Percentiles rank a stretch among this genome's conserved stretches.
Evolutionary conservation across 768 basidiomycete genomes (phyloP).

Genomic region (Polyporus arcularius): DNA sequence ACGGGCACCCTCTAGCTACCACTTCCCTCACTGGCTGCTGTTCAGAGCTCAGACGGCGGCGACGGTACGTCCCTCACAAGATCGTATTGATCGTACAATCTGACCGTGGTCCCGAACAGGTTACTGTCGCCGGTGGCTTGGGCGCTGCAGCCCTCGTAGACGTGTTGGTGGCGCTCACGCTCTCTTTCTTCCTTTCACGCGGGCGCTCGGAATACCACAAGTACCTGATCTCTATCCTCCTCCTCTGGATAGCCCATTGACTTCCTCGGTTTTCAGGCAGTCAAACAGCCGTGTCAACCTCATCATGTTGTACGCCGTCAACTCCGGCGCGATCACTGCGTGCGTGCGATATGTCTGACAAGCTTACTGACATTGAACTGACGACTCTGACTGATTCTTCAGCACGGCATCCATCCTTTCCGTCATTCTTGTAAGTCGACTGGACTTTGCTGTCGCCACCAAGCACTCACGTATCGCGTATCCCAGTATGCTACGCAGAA

Average conservation of each 20-base stretch:
- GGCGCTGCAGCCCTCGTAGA: slow-evolving; percentile 9
- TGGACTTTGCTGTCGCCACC: neutral
- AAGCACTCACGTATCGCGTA: neutral
- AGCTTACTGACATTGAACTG: neutral
- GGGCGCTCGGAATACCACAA: slow-evolving; percentile 8
- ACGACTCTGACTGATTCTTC: neutral
- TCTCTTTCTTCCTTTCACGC: slow-evolving; percentile 12
- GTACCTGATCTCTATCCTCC: neutral
- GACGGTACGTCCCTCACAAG: neutral
- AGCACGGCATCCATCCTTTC: slow-evolving; percentile 15
- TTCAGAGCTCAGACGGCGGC: slow-evolving; percentile 12
- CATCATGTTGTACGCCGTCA: slow-evolving; percentile 16
- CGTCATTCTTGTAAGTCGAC: slow-evolving; percentile 13
- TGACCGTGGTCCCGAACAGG: neutral
- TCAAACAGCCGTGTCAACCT: slow-evolving; percentile 14
- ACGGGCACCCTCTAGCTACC: neutral
- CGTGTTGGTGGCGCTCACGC: slow-evolving; percentile 18
- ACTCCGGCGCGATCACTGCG: slow-evolving; percentile 17
- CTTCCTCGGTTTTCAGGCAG: neutral
- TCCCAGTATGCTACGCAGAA: slow-evolving; percentile 4
- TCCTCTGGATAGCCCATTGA: neutral
- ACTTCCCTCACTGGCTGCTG: neutral
- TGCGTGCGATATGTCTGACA: neutral
- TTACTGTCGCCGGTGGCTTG: slow-evolving; percentile 12
- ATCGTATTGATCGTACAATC: neutral